Evolutionary conservation across 2,329 filamentous ascomycete genomes (phyloP), one percentile per base, ranked within the genome.

Genomic region (Apiospora kogelbergensis): DNA sequence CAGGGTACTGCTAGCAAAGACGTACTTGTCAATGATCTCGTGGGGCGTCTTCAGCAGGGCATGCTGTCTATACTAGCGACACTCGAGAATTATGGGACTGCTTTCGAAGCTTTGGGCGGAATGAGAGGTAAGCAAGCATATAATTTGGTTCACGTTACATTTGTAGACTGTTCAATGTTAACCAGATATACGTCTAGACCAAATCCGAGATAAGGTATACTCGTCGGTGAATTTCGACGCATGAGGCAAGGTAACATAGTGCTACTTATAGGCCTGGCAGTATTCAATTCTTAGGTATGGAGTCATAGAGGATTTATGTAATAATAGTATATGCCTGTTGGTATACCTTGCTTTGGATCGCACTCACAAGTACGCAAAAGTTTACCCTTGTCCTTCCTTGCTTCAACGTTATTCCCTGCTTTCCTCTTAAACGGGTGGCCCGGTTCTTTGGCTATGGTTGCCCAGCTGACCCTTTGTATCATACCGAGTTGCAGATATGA

Each of bases 41-140:
- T 83, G 13, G 71, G 78, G 37, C 79, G 80, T 65, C 76, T 84
- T 57, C 81, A 83, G 71, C 79, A 80, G 72, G 82, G 81, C 0
- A 72, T 83, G 53, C 74, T 79, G n/a, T 83, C 81, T 20, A 80
- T 83, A 20, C 74, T 81, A 68, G 77, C 76, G 17, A 81, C 81
- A 5, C 73, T 84, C 24, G 80, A 82, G 65, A 84, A 84, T 70
- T 84, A 84, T 68, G 78, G 77, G n/a, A 80, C 77, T 22, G 80
- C 81, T 1, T 84, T 83, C 68, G 81, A 83, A 72, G 81, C 81
- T n/a, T 71, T 84, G 64, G 80, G 81, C 33, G 81, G 81, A 17
- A 84, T 84, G 81, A 77, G 81, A 78, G 81, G 82, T 82, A 71
- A 74, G 76, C 44, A 2, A 53, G 76, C 41, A 2, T 26, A 10